phyloP scores from a whole-genome alignment of 164 flowering plant species.

The Stephania yunnanensis region DNA sequence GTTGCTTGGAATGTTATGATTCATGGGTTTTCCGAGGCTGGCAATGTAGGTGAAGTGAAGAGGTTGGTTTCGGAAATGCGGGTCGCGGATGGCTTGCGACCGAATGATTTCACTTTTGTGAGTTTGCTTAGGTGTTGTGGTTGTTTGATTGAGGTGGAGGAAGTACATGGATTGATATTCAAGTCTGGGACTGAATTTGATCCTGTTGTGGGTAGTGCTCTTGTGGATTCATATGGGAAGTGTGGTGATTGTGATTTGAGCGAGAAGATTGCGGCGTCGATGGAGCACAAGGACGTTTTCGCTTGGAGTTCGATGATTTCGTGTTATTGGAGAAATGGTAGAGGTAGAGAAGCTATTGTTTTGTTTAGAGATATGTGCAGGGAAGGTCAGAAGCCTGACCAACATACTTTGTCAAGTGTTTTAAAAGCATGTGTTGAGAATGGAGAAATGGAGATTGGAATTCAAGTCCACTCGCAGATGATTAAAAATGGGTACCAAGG shows the following conservation, averaged over 20 bases:
- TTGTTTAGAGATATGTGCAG: conserved; percentile 22
- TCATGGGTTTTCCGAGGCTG: conserved; percentile 22
- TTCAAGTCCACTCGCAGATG: conserved; percentile 20
- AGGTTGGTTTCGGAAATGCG: conserved; percentile 19
- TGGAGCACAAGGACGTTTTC: conserved; percentile 21
- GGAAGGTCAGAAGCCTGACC: conserved; percentile 23
- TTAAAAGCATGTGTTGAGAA: conserved; percentile 23
- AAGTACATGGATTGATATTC: conserved; percentile 23
- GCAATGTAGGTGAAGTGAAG: conserved; percentile 15
- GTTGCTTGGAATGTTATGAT: conserved; percentile 26
- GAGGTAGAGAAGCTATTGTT: conserved; percentile 16
- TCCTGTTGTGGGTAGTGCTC: conserved; percentile 19
- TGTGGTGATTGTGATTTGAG: conserved; percentile 15
- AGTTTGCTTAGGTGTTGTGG: conserved; percentile 26
- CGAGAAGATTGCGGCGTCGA: conserved; percentile 14
- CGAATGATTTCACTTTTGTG: conserved; percentile 27
- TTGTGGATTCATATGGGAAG: conserved; percentile 22
- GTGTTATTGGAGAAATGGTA: conserved; percentile 20
- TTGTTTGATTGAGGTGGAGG: conserved; percentile 20
- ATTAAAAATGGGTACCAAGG: conserved; percentile 23
- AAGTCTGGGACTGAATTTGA: conserved; percentile 21
- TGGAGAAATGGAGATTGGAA: conserved; percentile 16
- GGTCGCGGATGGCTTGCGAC: conserved; percentile 19
- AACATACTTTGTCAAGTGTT: conserved; percentile 23
- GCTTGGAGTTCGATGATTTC: conserved; percentile 28